phyloP scores from a whole-genome alignment of 768 basidiomycete species.

The Termitomyces sp. region DNA sequence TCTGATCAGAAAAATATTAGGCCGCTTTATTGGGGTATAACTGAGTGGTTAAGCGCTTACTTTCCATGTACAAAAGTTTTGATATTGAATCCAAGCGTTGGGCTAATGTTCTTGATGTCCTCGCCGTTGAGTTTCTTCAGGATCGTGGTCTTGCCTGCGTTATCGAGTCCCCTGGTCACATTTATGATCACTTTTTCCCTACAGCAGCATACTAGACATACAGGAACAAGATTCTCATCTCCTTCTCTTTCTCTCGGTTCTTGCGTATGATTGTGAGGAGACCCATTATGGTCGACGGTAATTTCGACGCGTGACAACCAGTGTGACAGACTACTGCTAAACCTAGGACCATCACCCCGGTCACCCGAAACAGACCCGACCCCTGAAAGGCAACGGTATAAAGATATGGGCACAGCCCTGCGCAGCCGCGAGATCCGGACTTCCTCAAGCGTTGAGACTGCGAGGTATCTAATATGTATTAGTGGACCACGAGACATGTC shows the following conservation, averaged over 20 bases:
- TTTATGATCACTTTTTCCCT: constrained; percentile 2
- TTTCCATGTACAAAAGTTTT: constrained; percentile 83
- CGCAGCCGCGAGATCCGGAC: neutral
- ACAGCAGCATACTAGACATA: constrained; percentile 8
- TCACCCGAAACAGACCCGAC: too few species aligned
- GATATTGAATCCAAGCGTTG: constrained; percentile 94
- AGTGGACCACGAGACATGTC: neutral
- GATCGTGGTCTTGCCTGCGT: constrained; percentile 98
- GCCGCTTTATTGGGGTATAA: neutral
- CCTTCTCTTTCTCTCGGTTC: constrained; percentile 90
- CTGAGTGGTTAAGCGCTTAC: neutral
- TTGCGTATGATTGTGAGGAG: constrained; percentile 96
- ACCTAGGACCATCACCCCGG: too few species aligned
- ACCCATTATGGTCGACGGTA: constrained; percentile 48
- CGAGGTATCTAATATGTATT: neutral
- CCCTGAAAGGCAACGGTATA: too few species aligned
- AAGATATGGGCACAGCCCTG: neutral
- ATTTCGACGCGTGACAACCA: too few species aligned
- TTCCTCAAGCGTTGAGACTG: neutral
- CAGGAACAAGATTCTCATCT: constrained; percentile 96
- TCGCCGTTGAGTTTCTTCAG: constrained; percentile 92
- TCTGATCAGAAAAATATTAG: constrained; percentile 24
- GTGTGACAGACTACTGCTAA: too few species aligned
- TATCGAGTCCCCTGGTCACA: constrained; percentile 80
- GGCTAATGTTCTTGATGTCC: constrained; percentile 66